These are phyloP conservation scores for Luffa acutangula DNA, from an alignment of 306 rosid genomes.

Conservation along the genomic window DNA sequence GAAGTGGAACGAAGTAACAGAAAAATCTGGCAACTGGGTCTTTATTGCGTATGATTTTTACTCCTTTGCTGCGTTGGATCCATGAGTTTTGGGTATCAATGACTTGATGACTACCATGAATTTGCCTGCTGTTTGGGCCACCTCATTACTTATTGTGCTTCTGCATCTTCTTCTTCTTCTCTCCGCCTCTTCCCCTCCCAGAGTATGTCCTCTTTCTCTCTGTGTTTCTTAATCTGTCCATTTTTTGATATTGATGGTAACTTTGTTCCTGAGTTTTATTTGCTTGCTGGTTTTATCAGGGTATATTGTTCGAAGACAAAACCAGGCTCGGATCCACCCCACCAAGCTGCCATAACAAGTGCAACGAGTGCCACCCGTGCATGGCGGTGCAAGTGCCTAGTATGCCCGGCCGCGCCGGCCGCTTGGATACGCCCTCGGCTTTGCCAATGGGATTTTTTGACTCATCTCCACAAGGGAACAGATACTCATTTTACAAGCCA, in stretches of 20 bases:
- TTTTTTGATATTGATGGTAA: background rate
- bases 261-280: background rate
- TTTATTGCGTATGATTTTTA: slow-evolving; percentile 15
- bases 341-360: slow-evolving; percentile 95
- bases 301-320: slow-evolving; percentile 46
- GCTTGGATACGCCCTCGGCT: slow-evolving; percentile 20
- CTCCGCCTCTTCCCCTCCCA: slow-evolving; percentile 32
- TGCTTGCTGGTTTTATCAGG: slow-evolving; percentile 26
- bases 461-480: slow-evolving; percentile 35
- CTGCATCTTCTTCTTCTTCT: slow-evolving; percentile 23
- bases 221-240: background rate
- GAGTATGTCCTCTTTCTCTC: slow-evolving; percentile 25
- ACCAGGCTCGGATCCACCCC: slow-evolving; percentile 82
- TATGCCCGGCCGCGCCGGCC: slow-evolving; percentile 25
- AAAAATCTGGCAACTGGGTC: slow-evolving; percentile 24
- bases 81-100: slow-evolving; percentile 10
- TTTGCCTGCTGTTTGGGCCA: slow-evolving; percentile 24
- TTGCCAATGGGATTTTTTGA: slow-evolving; percentile 19
- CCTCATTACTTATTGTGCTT: slow-evolving; percentile 21
- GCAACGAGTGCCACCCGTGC: slow-evolving; percentile 91
- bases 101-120: slow-evolving; percentile 34
- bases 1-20: slow-evolving; percentile 16
- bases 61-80: slow-evolving; percentile 4
- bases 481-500: slow-evolving; percentile 92
- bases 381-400: slow-evolving; percentile 85